Evolutionary conservation across 139 green algal species (phyloP).

Genomic region (Chlamydomonas sphaeroides): DNA sequence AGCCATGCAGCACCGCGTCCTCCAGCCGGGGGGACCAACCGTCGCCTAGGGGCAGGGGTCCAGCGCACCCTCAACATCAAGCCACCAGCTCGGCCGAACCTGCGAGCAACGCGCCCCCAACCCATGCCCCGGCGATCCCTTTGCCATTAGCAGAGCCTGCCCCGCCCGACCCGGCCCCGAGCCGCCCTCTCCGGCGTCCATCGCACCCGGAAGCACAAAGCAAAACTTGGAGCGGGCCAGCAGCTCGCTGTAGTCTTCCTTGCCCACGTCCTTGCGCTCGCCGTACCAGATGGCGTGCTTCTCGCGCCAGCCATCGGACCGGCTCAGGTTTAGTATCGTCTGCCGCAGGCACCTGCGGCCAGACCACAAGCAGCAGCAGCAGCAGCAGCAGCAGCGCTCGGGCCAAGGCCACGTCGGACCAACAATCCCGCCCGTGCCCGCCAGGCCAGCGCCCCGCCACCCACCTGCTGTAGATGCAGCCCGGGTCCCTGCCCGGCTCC

Average conservation of each 20-base stretch:
- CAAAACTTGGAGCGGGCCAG: conserved; percentile 59
- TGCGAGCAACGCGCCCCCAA: too few relatives aligned
- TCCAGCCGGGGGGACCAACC: conserved; percentile 70
- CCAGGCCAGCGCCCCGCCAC: too few relatives aligned
- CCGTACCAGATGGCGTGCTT: conserved; percentile 45
- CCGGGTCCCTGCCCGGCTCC: conserved; percentile 3
- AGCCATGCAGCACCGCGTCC: conserved; percentile 77
- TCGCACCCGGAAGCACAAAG: conserved; percentile 62
- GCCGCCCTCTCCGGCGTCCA: too few relatives aligned
- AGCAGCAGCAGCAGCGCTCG: neutral
- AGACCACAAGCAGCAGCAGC: neutral
- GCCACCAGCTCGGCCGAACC: too few relatives aligned
- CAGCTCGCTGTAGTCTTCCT: conserved; percentile 38
- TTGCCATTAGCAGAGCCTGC: too few relatives aligned
- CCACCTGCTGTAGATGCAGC: conserved; percentile 54
- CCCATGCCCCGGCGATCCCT: neutral
- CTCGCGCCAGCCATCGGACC: conserved; percentile 28
- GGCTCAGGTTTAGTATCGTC: conserved; percentile 45
- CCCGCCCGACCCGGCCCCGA: neutral
- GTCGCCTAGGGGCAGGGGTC: conserved; percentile 43
- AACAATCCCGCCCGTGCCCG: neutral
- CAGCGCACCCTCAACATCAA: too few relatives aligned
- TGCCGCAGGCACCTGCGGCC: conserved; percentile 49
- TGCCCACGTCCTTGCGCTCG: conserved; percentile 25
- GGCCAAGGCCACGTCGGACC: neutral